phyloP scores from a whole-genome alignment of 257 asterid genomes.

The Forsythia viridissima region DNA sequence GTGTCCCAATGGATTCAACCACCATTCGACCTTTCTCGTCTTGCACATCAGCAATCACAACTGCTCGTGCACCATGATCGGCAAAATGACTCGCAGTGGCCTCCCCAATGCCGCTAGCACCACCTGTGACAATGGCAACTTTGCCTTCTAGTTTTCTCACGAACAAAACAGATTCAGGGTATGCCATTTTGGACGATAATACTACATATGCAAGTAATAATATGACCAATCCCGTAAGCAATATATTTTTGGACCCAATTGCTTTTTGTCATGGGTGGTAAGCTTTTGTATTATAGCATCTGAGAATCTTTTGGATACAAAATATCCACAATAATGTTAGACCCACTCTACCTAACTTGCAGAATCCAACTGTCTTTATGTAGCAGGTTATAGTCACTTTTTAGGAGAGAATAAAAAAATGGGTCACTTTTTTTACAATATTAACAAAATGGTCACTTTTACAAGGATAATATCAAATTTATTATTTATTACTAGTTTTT shows the following conservation, averaged over 20 bases:
- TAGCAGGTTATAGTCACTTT: too few relatives aligned
- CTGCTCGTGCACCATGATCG: constrained; percentile 44
- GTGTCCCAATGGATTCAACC: constrained; percentile 41
- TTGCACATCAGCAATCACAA: constrained; percentile 54
- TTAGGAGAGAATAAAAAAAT: too few relatives aligned
- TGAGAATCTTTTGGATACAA: background rate
- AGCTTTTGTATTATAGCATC: background rate
- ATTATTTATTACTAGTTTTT: too few relatives aligned
- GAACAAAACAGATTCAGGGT: background rate
- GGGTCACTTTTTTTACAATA: too few relatives aligned
- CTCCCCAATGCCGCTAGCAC: constrained; percentile 51
- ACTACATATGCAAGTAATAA: too few relatives aligned
- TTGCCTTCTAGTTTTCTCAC: constrained; percentile 36
- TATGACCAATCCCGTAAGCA: background rate
- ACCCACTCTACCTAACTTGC: too few relatives aligned
- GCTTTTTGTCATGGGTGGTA: background rate
- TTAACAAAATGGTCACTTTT: too few relatives aligned
- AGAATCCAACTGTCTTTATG: too few relatives aligned
- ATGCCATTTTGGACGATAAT: background rate
- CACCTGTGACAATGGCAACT: constrained; percentile 53
- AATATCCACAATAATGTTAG: too few relatives aligned
- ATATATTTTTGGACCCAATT: background rate
- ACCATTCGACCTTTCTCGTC: constrained; percentile 38
- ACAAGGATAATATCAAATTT: too few relatives aligned
- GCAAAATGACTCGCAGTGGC: constrained; percentile 43